Conservation (phyloP, 2,329 filamentous ascomycete species). For the Colletotrichum ledebouriae region DNA sequence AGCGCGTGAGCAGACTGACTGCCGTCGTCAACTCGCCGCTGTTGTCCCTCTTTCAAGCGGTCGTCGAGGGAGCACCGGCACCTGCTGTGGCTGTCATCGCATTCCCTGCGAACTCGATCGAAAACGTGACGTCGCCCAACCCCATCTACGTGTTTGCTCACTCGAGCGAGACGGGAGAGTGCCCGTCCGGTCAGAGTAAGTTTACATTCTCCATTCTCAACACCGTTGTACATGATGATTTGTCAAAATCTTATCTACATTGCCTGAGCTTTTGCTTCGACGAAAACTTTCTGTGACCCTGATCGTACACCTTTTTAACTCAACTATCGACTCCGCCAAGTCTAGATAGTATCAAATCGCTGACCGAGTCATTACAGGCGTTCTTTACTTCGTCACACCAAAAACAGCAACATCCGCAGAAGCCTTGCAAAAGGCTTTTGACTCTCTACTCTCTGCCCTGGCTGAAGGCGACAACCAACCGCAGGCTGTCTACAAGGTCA, state of each 20-base stretch:
- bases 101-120: constrained; percentile 69
- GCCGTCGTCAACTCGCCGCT: constrained; percentile 78
- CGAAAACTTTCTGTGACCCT: constrained; percentile 86
- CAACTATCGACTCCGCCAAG: constrained; percentile 15
- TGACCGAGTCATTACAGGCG: constrained; percentile 47
- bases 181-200: constrained; percentile 91
- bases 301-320: constrained; percentile 66
- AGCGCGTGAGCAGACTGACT: constrained; percentile 71
- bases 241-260: constrained; percentile 99
- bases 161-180: constrained; percentile 93
- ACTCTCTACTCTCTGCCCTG: constrained; percentile 55
- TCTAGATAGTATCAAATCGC: constrained; percentile 35
- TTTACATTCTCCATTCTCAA: constrained; percentile 48
- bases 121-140: constrained; percentile 51
- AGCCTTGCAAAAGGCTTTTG: constrained; percentile 57
- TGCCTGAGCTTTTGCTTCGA: constrained; percentile 92
- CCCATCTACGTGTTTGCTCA: constrained; percentile 78
- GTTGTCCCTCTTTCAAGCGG: constrained; percentile 74
- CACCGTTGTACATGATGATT: constrained; percentile 81
- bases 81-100: constrained; percentile 81
- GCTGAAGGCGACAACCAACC: constrained; percentile 48
- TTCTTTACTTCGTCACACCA: constrained; percentile 58
- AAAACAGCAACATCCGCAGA: constrained; percentile 51
- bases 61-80: constrained; percentile 80
- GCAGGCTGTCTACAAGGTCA: constrained; percentile 63